Conservation (phyloP, 768 basidiomycete genomes). For the Mycena epipterygia region DNA sequence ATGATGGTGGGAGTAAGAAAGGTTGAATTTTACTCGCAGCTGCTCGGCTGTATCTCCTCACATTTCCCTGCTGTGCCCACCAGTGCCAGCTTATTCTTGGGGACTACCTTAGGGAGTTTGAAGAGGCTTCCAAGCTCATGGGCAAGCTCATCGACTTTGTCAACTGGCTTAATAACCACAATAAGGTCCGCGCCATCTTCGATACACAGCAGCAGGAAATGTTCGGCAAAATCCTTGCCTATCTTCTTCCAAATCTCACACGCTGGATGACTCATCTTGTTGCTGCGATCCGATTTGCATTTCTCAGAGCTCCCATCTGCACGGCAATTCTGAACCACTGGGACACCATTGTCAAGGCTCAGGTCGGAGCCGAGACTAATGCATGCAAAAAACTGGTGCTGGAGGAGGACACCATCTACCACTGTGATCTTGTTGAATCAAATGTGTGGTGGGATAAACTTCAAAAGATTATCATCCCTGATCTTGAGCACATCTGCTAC, state of each 20-base stretch:
- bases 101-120: conserved; percentile 33
- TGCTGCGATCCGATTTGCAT: conserved; percentile 14
- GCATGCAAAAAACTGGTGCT: neutral
- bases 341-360: conserved; percentile 17
- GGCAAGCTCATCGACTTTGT: conserved; percentile 28
- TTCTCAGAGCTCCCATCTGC: conserved; percentile 17
- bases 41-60: conserved; percentile 20
- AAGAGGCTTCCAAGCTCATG: conserved; percentile 11
- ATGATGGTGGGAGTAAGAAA: conserved; percentile 33
- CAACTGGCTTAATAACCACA: conserved; percentile 30
- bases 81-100: conserved; percentile 34
- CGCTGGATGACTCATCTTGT: conserved; percentile 35
- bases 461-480: conserved; percentile 6
- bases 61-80: conserved; percentile 28
- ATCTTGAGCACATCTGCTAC: conserved; percentile 11
- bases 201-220: conserved; percentile 18
- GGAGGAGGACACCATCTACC: neutral
- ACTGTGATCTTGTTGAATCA: neutral
- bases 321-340: conserved; percentile 10
- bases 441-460: conserved; percentile 17
- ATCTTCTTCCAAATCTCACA: conserved; percentile 30
- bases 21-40: conserved; percentile 18
- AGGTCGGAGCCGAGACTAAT: conserved; percentile 24
- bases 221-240: conserved; percentile 25
- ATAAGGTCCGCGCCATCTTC: conserved; percentile 25